A percentile compares a stretch with the other conserved stretches of the same genome.
Evolutionary conservation across 202 grass and related monocot genomes (phyloP).

Genomic region (Digitaria exilis): DNA sequence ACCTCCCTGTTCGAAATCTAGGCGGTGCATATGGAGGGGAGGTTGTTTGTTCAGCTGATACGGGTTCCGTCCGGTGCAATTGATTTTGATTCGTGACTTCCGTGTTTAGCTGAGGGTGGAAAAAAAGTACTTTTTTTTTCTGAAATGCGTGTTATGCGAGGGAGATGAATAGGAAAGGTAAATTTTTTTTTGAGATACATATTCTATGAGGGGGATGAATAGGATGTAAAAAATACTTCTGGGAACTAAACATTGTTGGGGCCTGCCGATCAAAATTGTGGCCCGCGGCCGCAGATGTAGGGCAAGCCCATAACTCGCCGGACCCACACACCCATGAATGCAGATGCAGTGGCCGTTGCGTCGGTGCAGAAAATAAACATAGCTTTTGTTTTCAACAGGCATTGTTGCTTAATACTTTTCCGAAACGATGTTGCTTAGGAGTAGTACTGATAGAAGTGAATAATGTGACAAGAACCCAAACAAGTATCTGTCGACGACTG

Average conservation of each 20-base stretch:
- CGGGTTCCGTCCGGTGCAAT: background rate
- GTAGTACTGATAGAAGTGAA: too few species aligned
- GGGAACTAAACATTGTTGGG: too few species aligned
- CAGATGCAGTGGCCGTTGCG: background rate
- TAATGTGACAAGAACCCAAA: background rate
- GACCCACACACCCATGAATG: background rate
- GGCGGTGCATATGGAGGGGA: too few species aligned
- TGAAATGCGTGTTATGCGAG: too few species aligned
- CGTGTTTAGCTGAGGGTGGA: too few species aligned
- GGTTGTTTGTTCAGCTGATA: background rate
- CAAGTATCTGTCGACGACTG: too few species aligned
- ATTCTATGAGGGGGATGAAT: too few species aligned
- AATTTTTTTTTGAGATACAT: too few species aligned
- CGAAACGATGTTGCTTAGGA: background rate
- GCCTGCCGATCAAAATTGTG: slow-evolving; percentile 8
- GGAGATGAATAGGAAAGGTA: too few species aligned
- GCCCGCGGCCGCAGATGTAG: background rate
- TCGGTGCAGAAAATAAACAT: background rate
- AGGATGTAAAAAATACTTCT: too few species aligned
- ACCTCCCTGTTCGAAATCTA: background rate
- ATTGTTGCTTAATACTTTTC: background rate
- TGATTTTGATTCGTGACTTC: background rate
- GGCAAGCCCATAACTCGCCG: background rate
- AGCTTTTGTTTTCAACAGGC: background rate
- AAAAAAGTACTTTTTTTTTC: too few species aligned